These are phyloP conservation scores for Trypanosoma congolense DNA, from an alignment of 208 protist species.

Conservation along the genomic window DNA sequence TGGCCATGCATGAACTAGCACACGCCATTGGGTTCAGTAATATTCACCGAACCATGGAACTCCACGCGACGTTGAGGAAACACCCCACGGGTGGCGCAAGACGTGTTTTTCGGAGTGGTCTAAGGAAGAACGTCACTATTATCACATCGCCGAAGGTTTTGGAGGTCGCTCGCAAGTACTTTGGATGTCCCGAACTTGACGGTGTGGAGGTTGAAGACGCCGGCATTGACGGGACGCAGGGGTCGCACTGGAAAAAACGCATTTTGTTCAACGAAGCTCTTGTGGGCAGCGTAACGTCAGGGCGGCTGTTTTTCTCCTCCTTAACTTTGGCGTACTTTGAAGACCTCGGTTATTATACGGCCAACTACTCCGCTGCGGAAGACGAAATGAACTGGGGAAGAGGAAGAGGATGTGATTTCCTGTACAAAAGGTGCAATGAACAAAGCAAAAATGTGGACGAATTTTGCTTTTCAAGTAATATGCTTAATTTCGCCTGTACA, in stretches of 20 bases:
- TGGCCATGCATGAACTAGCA: constrained; percentile 51
- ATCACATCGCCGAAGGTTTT: constrained; percentile 41
- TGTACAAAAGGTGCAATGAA: constrained; percentile 40
- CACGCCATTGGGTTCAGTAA: constrained; percentile 55
- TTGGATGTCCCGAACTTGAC: constrained; percentile 41
- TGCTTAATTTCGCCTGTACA: constrained; percentile 18
- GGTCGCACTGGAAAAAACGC: constrained; percentile 64
- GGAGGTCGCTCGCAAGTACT: constrained; percentile 34
- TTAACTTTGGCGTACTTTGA: constrained; percentile 59
- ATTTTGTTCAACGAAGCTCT: constrained; percentile 52
- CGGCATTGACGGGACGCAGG: constrained; percentile 37
- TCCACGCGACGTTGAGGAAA: constrained; percentile 16
- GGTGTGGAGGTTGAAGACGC: constrained; percentile 57
- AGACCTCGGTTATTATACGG: constrained; percentile 45
- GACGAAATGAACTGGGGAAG: constrained; percentile 36
- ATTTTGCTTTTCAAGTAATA: constrained; percentile 39
- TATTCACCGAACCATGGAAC: constrained; percentile 15
- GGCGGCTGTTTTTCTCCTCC: constrained; percentile 33
- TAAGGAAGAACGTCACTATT: constrained; percentile 27
- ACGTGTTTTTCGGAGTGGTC: constrained; percentile 18
- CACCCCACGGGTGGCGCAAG: constrained; percentile 14
- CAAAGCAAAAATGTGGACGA: constrained; percentile 19
- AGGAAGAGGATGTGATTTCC: constrained; percentile 39
- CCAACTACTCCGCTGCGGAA: constrained; percentile 43
- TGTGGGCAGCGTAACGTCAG: constrained; percentile 32